Base-by-base conservation (phyloP, 257 asterid genomes). In the Nicotiana tabacum region DNA sequence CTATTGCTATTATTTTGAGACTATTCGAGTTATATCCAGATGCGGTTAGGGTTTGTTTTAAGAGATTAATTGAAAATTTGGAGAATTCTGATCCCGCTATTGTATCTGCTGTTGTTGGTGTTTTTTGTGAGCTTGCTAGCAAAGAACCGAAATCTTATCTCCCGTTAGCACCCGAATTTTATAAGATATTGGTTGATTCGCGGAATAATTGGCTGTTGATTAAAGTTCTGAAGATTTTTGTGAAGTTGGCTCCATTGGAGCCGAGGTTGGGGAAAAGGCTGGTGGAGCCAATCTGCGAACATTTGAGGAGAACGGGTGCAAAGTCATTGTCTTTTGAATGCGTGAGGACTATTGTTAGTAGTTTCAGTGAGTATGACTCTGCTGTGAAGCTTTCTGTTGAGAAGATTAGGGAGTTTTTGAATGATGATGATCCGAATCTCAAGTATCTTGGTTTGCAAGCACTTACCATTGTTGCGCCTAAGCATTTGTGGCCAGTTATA, bases 81-180 rank as follows among this genome's bases (percentile, higher is more conserved):
- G 97, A 93, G 89, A 91, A 81, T 80, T 57, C 76, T 24, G 98
- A 96, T 77, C 82, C 89, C 86, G 96, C 90, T 30, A 85, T 93
- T 79, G 90, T 96, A 82, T 89, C 98, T 17, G 91, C 97, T 0
- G 97, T 90, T 24, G 90, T 94, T 61, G 99, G 97, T 66, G 92
- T 96, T 87, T 94, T 96, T 66, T 96, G 97, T 85, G 99, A 96
- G 90, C 90, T 96, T 70, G 87, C 96, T 77, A 87, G 85, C 55
- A 92, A 87, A 53, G 97, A 96, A 12, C 94, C 98, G 10, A 91
- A 83, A 82, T 92, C 98, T 15, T 96, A 93, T 84, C 88, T 96
- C 89, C 98, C 99, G 3, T 85, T 96, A 88, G 99, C 99, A 4
- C 99, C 99, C 0, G 98, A 96, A 83, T 96, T 96, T 83, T 94